phyloP scores from a whole-genome alignment of 805 yeast species.

The Wickerhamiella sergipiensis region DNA sequence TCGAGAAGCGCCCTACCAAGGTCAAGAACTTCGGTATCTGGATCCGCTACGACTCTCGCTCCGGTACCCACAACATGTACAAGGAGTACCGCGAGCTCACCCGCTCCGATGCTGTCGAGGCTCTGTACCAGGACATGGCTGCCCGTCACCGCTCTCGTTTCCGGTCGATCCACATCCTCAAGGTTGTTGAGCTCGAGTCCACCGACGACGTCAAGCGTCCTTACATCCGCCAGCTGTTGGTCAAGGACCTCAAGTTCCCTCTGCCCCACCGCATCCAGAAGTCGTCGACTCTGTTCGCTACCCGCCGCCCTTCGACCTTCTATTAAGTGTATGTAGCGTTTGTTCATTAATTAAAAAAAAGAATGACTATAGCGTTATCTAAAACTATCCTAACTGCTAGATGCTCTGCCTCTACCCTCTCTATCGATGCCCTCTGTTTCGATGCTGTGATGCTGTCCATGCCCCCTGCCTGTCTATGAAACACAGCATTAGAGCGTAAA shows the following conservation, averaged over 20 bases:
- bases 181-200: slow-evolving; percentile 98
- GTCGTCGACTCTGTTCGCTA: slow-evolving; percentile 74
- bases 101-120: slow-evolving; percentile 97
- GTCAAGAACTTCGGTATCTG: slow-evolving; percentile 99
- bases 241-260: slow-evolving; percentile 97
- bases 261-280: slow-evolving; percentile 98
- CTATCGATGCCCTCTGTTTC: no score
- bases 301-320: slow-evolving; percentile 94
- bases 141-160: slow-evolving; percentile 99
- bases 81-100: slow-evolving; percentile 99
- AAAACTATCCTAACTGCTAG: not conserved
- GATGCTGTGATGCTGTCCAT: no score
- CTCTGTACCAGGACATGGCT: slow-evolving; percentile 99
- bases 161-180: slow-evolving; percentile 97
- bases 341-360: not conserved
- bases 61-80: slow-evolving; percentile 99
- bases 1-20: slow-evolving; percentile 95
- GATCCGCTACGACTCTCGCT: slow-evolving; percentile 99
- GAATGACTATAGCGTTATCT: not conserved
- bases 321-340: slow-evolving; percentile 41
- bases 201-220: slow-evolving; percentile 98
- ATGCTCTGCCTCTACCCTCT: no score
- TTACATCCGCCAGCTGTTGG: slow-evolving; percentile 92
- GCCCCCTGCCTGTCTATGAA: no score
- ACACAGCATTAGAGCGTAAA: no score